A percentile compares a stretch with the other conserved stretches of the same genome.
Conservation (phyloP, 2,329 filamentous ascomycete genomes). For the Rhinocladiella similis region DNA sequence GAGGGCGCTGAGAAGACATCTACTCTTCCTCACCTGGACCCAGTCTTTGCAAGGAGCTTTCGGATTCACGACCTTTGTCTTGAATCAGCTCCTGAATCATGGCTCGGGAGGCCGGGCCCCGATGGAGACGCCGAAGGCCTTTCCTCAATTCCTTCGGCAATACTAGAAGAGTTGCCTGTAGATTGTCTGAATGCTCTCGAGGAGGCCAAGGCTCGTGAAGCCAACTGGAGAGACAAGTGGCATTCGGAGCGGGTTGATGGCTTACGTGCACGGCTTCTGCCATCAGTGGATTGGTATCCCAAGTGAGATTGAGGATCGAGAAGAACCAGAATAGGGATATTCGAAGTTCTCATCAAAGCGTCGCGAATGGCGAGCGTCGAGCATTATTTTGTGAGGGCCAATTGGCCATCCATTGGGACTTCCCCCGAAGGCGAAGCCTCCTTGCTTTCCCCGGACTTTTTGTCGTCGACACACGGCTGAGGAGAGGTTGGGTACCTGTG, state of each 20-base stretch:
- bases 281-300: slow-evolving; percentile 31
- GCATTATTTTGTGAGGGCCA: too few species aligned
- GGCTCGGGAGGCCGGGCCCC: slow-evolving; percentile 58
- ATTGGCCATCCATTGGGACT: too few species aligned
- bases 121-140: slow-evolving; percentile 42
- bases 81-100: slow-evolving; percentile 58
- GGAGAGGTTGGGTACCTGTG: not conserved
- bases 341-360: too few species aligned
- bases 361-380: too few species aligned
- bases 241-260: slow-evolving; percentile 64
- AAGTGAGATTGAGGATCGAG: slow-evolving; percentile 15
- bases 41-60: slow-evolving; percentile 61
- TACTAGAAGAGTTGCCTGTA: slow-evolving; percentile 44
- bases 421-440: too few species aligned
- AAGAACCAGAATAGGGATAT: too few species aligned
- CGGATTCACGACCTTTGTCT: slow-evolving; percentile 63
- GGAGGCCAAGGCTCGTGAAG: slow-evolving; percentile 63
- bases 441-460: not conserved
- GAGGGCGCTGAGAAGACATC: slow-evolving; percentile 30
- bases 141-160: slow-evolving; percentile 41
- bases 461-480: not conserved
- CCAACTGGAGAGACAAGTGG: slow-evolving; percentile 74
- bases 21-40: slow-evolving; percentile 57
- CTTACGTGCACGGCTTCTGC: slow-evolving; percentile 34
- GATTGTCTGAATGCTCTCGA: slow-evolving; percentile 72